phyloP scores from a whole-genome alignment of 176 grass and related monocot genomes.

The Phoenix roebelenii region DNA sequence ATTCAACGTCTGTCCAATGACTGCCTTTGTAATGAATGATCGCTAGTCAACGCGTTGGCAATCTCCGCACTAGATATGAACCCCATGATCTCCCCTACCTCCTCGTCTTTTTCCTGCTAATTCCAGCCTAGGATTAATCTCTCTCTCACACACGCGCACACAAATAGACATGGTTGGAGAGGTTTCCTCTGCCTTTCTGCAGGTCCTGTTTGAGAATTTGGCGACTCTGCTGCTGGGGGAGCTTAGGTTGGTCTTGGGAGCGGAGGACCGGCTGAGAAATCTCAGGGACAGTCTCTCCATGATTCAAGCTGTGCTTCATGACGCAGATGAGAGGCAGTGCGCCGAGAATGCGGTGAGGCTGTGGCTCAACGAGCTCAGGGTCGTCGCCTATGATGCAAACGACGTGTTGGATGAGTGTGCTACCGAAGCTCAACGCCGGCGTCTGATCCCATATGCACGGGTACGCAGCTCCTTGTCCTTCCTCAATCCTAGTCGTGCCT shows the following conservation, averaged over 20 bases:
- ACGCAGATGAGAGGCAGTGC: conserved; percentile 1
- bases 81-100: too few species aligned
- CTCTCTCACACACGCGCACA: too few species aligned
- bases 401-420: conserved; percentile 26
- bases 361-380: conserved; percentile 10
- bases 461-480: neutral
- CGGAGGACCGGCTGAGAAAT: neutral
- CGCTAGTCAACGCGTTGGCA: too few species aligned
- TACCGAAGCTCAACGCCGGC: conserved; percentile 4
- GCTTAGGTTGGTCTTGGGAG: neutral
- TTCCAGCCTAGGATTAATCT: too few species aligned
- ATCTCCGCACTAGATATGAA: too few species aligned
- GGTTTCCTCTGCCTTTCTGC: conserved; percentile 23
- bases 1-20: too few species aligned
- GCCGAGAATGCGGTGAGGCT: neutral
- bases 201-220: conserved; percentile 10
- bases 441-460: neutral
- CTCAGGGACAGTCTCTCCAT: neutral
- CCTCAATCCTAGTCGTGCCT: neutral
- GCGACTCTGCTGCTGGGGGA: conserved; percentile 2
- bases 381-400: conserved; percentile 10
- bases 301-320: conserved; percentile 12
- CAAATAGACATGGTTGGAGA: too few species aligned
- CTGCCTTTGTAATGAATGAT: too few species aligned
- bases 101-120: too few species aligned